phyloP scores from a whole-genome alignment of 1,139 yeast genomes.

The Taphrina communis region DNA sequence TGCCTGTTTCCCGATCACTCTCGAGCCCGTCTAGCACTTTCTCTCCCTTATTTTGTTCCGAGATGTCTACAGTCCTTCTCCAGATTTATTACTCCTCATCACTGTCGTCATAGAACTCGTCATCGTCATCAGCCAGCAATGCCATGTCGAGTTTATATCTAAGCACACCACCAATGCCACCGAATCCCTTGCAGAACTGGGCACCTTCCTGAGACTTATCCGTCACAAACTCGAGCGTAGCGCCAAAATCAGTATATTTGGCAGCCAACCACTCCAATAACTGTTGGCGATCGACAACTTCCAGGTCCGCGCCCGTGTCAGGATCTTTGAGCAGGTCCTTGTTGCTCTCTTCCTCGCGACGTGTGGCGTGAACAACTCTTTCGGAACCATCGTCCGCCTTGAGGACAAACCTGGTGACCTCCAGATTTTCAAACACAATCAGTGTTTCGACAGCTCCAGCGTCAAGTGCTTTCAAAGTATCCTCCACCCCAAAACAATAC shows the following conservation, averaged over 20 bases:
- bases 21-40: not conserved
- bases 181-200: conserved; percentile 95
- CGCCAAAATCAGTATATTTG: conserved; percentile 91
- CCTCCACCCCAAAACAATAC: conserved; percentile 94
- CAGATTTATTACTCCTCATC: conserved; percentile 13
- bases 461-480: conserved; percentile 92
- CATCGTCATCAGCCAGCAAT: conserved; percentile 86
- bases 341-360: conserved; percentile 58
- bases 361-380: conserved; percentile 72
- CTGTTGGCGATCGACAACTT: conserved; percentile 71
- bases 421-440: conserved; percentile 91
- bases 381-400: conserved; percentile 83
- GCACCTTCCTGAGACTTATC: conserved; percentile 98
- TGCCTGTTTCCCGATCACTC: conserved; percentile 4
- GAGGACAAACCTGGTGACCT: conserved; percentile 78
- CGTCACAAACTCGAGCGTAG: conserved; percentile 91
- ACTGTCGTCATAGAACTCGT: conserved; percentile 55
- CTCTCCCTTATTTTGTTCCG: not conserved
- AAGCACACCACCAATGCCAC: conserved; percentile 96
- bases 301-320: conserved; percentile 88
- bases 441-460: conserved; percentile 93
- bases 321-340: conserved; percentile 78
- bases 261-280: conserved; percentile 97
- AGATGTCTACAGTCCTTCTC: not conserved
- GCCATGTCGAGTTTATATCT: conserved; percentile 97